Conservation (phyloP, 2,329 filamentous ascomycete genomes). For the Sphaerulina populicola region DNA sequence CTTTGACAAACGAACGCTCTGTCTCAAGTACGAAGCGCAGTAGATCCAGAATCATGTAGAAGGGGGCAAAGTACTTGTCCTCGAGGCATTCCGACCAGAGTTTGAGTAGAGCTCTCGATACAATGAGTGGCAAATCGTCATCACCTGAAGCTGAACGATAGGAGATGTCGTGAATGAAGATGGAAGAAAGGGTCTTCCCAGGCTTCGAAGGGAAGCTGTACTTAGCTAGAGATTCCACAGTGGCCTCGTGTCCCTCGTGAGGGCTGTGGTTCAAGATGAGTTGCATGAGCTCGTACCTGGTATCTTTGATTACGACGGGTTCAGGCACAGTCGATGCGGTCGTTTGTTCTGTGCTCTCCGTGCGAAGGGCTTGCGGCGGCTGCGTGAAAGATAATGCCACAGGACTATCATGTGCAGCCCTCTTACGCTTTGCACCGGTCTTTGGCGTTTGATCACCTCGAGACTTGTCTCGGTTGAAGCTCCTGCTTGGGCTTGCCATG, state of each 20-base stretch:
- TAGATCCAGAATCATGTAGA: conserved; percentile 58
- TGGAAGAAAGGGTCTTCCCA: conserved; percentile 54
- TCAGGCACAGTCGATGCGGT: conserved; percentile 3
- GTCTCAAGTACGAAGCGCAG: conserved; percentile 56
- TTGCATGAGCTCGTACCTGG: conserved; percentile 43
- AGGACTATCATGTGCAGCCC: conserved; percentile 57
- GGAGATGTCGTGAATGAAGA: conserved; percentile 60
- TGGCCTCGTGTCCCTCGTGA: conserved; percentile 49
- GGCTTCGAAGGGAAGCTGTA: conserved; percentile 59
- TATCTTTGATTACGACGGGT: conserved; percentile 8
- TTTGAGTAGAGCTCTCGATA: conserved; percentile 55
- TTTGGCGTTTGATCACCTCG: conserved; percentile 52
- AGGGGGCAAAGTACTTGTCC: conserved; percentile 55
- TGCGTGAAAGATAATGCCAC: conserved; percentile 38
- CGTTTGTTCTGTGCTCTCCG: conserved; percentile 20
- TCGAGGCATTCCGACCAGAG: conserved; percentile 61
- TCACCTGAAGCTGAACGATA: conserved; percentile 43
- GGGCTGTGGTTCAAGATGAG: conserved; percentile 56
- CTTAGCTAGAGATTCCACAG: conserved; percentile 59
- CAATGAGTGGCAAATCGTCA: conserved; percentile 52
- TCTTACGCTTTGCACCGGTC: conserved; percentile 58
- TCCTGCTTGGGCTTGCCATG: conserved; percentile 31
- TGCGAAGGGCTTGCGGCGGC: conserved; percentile 14
- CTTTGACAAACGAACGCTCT: conserved; percentile 52
- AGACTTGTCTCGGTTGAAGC: conserved; percentile 37